These are phyloP conservation scores for Boletus bicolor DNA, from an alignment of 768 basidiomycete genomes.

Conservation along the genomic window DNA sequence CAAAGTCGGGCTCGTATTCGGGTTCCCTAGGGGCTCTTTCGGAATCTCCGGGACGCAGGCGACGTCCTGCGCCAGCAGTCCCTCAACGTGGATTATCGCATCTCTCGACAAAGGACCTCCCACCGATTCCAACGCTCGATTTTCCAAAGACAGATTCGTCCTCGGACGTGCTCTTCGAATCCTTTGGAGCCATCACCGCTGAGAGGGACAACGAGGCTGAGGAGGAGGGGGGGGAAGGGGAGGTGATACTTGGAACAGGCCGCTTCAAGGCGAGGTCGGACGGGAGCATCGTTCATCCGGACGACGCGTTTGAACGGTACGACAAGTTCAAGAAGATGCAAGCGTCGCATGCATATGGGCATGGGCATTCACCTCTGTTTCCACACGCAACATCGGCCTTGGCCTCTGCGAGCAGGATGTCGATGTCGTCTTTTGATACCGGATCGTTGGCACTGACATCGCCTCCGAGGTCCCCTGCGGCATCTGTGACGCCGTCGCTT, in stretches of 20 bases:
- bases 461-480: conserved; percentile 41
- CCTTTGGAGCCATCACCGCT: neutral
- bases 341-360: conserved; percentile 14
- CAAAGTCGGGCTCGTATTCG: conserved; percentile 13
- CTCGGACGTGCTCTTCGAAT: neutral
- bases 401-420: conserved; percentile 44
- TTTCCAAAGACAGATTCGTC: conserved; percentile 19
- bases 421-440: conserved; percentile 59
- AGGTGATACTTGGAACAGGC: neutral
- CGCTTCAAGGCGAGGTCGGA: conserved; percentile 16
- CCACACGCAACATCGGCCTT: neutral
- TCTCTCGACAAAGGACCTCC: conserved; percentile 48
- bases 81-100: conserved; percentile 18
- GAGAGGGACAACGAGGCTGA: neutral
- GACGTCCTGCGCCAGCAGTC: conserved; percentile 26
- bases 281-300: conserved; percentile 37
- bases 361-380: conserved; percentile 2
- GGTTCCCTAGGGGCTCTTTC: conserved; percentile 42
- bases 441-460: conserved; percentile 30
- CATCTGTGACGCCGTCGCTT: conserved; percentile 30
- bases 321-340: conserved; percentile 71
- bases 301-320: conserved; percentile 89
- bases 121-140: conserved; percentile 43
- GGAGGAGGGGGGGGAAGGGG: neutral
- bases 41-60: conserved; percentile 22